Percentiles rank a stretch among this genome's conserved stretches.
phyloP scores from a whole-genome alignment of 139 green algal species.

The Bryopsis sp. region DNA sequence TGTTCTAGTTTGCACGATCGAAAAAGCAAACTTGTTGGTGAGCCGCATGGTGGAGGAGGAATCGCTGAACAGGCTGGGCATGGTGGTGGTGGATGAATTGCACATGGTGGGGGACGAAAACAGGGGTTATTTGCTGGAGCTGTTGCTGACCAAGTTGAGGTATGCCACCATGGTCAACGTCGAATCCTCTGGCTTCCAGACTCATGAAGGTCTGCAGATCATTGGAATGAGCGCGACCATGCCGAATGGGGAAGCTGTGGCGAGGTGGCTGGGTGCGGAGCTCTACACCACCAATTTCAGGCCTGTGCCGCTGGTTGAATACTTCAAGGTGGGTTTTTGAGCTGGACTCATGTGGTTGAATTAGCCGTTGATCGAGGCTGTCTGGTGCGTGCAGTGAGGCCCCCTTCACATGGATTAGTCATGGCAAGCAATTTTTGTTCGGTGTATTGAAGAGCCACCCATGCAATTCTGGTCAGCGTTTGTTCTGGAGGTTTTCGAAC shows the following conservation, averaged over 20 bases:
- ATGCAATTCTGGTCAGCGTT: no score
- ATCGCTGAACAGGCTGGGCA: conserved; percentile 43
- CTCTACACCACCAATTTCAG: conserved; percentile 79
- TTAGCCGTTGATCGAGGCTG: neutral
- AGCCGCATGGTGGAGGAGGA: conserved; percentile 62
- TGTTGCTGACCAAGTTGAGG: conserved; percentile 93
- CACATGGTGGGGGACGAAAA: conserved; percentile 68
- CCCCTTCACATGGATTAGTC: conserved; percentile 9
- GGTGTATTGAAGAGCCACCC: no score
- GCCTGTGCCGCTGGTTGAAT: conserved; percentile 72
- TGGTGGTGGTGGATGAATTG: conserved; percentile 82
- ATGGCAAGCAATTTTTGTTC: no score
- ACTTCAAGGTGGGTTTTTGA: conserved; percentile 43
- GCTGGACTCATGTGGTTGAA: neutral
- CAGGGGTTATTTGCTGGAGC: conserved; percentile 87
- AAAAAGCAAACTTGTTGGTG: conserved; percentile 80
- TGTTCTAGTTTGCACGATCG: conserved; percentile 75
- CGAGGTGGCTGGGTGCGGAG: conserved; percentile 74
- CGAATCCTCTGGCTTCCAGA: conserved; percentile 14
- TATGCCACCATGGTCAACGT: conserved; percentile 34
- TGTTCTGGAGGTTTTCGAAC: no score
- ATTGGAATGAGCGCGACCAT: conserved; percentile 95
- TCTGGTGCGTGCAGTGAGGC: conserved; percentile 1
- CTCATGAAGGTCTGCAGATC: conserved; percentile 55
- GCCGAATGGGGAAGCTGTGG: conserved; percentile 69